Percentiles rank a stretch among this genome's conserved stretches.
These are phyloP conservation scores for Sistotremastrum niveocremeum DNA, from an alignment of 768 basidiomycete genomes.

Conservation along the genomic window DNA sequence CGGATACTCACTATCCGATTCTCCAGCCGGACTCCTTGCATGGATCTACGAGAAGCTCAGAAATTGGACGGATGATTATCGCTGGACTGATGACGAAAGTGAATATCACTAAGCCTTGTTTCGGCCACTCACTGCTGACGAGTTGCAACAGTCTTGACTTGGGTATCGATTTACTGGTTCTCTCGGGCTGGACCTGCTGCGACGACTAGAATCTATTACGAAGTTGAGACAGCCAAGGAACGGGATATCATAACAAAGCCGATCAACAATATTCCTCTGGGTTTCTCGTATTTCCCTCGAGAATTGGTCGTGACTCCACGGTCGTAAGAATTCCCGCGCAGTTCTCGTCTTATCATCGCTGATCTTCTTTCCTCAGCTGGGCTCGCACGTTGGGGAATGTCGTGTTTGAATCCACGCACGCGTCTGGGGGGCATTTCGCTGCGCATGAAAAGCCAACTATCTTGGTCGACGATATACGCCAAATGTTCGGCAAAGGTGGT, in stretches of 20 bases:
- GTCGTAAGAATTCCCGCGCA: not conserved
- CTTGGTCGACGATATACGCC: slow-evolving; percentile 35
- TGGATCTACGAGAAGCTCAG: slow-evolving; percentile 44
- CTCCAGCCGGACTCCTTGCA: slow-evolving; percentile 38
- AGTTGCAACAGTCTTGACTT: slow-evolving; percentile 34
- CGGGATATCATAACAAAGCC: not conserved
- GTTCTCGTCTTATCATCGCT: not conserved
- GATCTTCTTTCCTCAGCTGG: slow-evolving; percentile 25
- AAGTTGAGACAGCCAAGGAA: slow-evolving; percentile 13
- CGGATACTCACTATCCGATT: slow-evolving; percentile 42
- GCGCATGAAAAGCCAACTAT: slow-evolving; percentile 34
- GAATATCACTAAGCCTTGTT: slow-evolving; percentile 13
- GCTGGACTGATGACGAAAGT: slow-evolving; percentile 48
- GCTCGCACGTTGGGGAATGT: slow-evolving; percentile 20
- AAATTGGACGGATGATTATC: slow-evolving; percentile 36
- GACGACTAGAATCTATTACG: slow-evolving; percentile 46
- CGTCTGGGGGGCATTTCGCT: slow-evolving; percentile 45
- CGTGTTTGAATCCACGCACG: slow-evolving; percentile 36
- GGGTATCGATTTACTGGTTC: slow-evolving; percentile 48
- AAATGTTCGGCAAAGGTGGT: slow-evolving; percentile 43
- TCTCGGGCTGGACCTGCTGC: slow-evolving; percentile 46
- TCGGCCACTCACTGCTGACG: slow-evolving; percentile 24
- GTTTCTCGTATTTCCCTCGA: slow-evolving; percentile 38
- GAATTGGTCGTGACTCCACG: slow-evolving; percentile 19
- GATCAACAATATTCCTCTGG: slow-evolving; percentile 25